Conservation (phyloP, 2,329 filamentous ascomycete species). For the Fusarium gaditjirri region DNA sequence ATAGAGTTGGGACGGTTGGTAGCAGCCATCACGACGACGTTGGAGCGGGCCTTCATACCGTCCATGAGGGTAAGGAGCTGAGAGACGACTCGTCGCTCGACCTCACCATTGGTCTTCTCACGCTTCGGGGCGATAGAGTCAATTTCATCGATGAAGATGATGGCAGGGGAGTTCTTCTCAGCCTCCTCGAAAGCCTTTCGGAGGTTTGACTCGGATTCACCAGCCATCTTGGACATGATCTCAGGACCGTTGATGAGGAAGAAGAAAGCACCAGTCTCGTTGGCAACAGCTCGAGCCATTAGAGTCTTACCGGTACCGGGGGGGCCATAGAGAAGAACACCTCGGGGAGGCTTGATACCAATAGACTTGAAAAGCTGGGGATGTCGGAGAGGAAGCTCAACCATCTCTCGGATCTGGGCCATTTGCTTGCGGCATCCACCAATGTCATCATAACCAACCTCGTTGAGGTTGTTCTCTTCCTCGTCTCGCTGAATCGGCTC, state of each 20-base stretch:
- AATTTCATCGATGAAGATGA: slow-evolving; percentile 99
- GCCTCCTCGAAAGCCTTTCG: slow-evolving; percentile 99
- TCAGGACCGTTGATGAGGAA: slow-evolving; percentile 99
- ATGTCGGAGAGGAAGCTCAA: slow-evolving; percentile 95
- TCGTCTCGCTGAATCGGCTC: slow-evolving; percentile 93
- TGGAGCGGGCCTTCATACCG: slow-evolving; percentile 99
- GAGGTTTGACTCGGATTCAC: slow-evolving; percentile 98
- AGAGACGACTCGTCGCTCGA: slow-evolving; percentile 97
- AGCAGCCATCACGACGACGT: slow-evolving; percentile 98
- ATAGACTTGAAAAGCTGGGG: slow-evolving; percentile 99
- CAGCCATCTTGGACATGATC: slow-evolving; percentile 99
- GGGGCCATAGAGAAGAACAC: slow-evolving; percentile 95
- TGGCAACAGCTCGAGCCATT: slow-evolving; percentile 98
- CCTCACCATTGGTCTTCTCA: slow-evolving; percentile 99
- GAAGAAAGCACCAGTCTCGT: slow-evolving; percentile 99
- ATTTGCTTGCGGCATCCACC: slow-evolving; percentile 99
- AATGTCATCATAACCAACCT: slow-evolving; percentile 99
- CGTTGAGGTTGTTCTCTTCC: slow-evolving; percentile 98
- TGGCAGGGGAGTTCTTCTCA: slow-evolving; percentile 98
- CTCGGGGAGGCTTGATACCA: slow-evolving; percentile 98
- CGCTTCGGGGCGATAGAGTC: slow-evolving; percentile 99
- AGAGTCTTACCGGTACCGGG: slow-evolving; percentile 99
- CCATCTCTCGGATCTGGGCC: slow-evolving; percentile 98
- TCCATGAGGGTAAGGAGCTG: slow-evolving; percentile 98
- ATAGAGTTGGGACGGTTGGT: slow-evolving; percentile 99